A percentile compares a stretch with the other conserved stretches of the same genome.
Evolutionary conservation across 2,329 filamentous ascomycete genomes (phyloP).

Genomic region (Sordariomycetes sp.): DNA sequence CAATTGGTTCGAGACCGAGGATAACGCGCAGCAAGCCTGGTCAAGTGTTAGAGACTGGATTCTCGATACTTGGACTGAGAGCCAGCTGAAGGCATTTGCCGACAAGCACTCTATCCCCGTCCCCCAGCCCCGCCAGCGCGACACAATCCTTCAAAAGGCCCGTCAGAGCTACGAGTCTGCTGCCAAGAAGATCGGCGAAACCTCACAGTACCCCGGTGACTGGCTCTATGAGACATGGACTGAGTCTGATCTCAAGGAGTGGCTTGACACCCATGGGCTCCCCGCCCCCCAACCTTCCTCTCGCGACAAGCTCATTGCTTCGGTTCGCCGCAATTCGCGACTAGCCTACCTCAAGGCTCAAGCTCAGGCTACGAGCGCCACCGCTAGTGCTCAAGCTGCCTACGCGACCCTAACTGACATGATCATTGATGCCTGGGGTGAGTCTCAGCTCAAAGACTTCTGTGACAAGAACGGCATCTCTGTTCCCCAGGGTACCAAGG

Average conservation of each 20-base stretch:
- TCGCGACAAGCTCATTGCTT: slow-evolving; percentile 81
- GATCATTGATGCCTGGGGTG: slow-evolving; percentile 83
- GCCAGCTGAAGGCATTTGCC: slow-evolving; percentile 85
- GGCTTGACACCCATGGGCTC: slow-evolving; percentile 82
- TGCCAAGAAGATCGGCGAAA: slow-evolving; percentile 68
- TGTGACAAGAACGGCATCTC: slow-evolving; percentile 79
- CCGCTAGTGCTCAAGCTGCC: slow-evolving; percentile 57
- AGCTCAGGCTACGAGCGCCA: slow-evolving; percentile 49
- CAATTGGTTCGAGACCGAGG: slow-evolving; percentile 71
- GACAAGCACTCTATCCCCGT: slow-evolving; percentile 82
- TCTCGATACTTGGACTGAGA: slow-evolving; percentile 91
- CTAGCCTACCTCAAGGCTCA: slow-evolving; percentile 63
- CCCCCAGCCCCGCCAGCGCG: slow-evolving; percentile 79
- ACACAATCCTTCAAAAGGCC: slow-evolving; percentile 67
- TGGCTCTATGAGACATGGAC: slow-evolving; percentile 92
- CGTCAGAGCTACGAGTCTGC: slow-evolving; percentile 73
- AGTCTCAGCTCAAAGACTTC: slow-evolving; percentile 83
- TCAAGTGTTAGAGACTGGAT: slow-evolving; percentile 78
- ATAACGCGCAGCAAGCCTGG: slow-evolving; percentile 66
- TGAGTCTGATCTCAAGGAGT: slow-evolving; percentile 87
- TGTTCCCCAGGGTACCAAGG: slow-evolving; percentile 84
- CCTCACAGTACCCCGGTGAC: slow-evolving; percentile 79
- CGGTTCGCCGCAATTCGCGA: slow-evolving; percentile 83
- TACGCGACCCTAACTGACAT: slow-evolving; percentile 71
- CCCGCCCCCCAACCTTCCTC: slow-evolving; percentile 74